A percentile compares a stretch with the other conserved stretches of the same genome.
Evolutionary conservation across 495 filamentous ascomycete genomes (phyloP).

Genomic region (Neurospora tetraspora): DNA sequence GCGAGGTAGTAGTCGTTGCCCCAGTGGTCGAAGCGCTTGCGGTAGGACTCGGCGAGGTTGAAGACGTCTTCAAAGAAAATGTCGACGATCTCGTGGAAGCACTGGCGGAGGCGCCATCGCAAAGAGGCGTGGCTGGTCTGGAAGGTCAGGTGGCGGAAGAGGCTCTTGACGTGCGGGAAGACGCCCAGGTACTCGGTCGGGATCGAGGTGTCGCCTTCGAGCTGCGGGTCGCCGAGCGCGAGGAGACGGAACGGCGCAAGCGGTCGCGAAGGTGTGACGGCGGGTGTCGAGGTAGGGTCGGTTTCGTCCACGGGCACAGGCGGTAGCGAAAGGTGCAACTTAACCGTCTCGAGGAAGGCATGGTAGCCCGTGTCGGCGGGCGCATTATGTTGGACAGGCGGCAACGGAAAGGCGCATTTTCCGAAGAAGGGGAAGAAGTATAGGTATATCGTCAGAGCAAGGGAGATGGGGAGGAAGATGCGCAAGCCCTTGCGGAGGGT

Average conservation of each 20-base stretch:
- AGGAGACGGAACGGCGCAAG: slow-evolving; percentile 76
- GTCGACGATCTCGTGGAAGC: slow-evolving; percentile 42
- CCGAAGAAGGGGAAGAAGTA: slow-evolving; percentile 83
- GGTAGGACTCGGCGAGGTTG: slow-evolving; percentile 45
- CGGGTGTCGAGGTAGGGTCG: slow-evolving; percentile 10
- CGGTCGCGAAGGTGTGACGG: slow-evolving; percentile 19
- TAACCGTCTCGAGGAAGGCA: slow-evolving; percentile 37
- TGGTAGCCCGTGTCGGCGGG: slow-evolving; percentile 20
- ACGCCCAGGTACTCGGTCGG: slow-evolving; percentile 48
- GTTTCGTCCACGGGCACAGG: not conserved
- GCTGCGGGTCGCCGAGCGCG: slow-evolving; percentile 84
- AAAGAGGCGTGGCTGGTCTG: slow-evolving; percentile 30
- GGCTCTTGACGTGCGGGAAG: slow-evolving; percentile 46
- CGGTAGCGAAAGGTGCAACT: slow-evolving; percentile 27
- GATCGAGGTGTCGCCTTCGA: slow-evolving; percentile 86
- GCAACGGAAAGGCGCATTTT: slow-evolving; percentile 69
- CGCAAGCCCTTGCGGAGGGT: slow-evolving; percentile 51
- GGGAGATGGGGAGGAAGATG: slow-evolving; percentile 58
- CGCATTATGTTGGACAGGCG: slow-evolving; percentile 17
- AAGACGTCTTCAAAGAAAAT: slow-evolving; percentile 54
- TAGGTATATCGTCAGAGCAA: slow-evolving; percentile 62
- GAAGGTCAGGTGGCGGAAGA: slow-evolving; percentile 41
- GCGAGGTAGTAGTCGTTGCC: slow-evolving; percentile 94
- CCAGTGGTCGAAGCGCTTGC: slow-evolving; percentile 76
- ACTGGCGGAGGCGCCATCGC: slow-evolving; percentile 36